These are phyloP conservation scores for Candida oleophila DNA, from an alignment of 805 yeast species.

Conservation along the genomic window DNA sequence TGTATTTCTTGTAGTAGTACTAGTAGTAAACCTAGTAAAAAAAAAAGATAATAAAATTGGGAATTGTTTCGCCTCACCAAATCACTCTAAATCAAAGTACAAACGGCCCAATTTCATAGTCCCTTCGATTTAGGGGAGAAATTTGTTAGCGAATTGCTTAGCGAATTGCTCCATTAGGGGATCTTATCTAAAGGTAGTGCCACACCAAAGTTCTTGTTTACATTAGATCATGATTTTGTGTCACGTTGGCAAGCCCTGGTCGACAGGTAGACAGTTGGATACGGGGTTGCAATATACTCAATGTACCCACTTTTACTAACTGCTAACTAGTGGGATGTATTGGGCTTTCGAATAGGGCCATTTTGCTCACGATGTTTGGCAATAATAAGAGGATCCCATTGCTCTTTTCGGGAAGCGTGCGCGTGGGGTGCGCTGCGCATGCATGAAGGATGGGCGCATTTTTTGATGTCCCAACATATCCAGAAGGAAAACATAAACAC, in stretches of 20 bases:
- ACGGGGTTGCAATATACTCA: too few relatives aligned
- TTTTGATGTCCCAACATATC: not conserved
- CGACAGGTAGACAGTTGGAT: not conserved
- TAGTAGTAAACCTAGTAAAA: too few relatives aligned
- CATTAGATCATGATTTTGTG: not conserved
- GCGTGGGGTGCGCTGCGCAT: not conserved
- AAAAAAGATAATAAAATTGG: not conserved
- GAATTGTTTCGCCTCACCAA: not conserved
- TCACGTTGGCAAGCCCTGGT: not conserved
- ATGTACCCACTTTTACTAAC: too few relatives aligned
- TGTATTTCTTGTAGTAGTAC: not conserved
- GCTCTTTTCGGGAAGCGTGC: too few relatives aligned
- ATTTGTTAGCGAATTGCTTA: not conserved
- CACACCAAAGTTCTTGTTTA: not conserved
- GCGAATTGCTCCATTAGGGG: not conserved
- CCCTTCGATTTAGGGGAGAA: not conserved
- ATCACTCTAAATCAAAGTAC: not conserved
- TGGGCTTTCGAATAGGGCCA: too few relatives aligned
- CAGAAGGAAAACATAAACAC: not conserved
- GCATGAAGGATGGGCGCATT: not conserved
- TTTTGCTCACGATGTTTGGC: too few relatives aligned
- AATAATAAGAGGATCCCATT: too few relatives aligned
- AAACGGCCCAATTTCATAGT: not conserved
- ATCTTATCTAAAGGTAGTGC: not conserved
- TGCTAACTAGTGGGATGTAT: too few relatives aligned